A percentile compares a stretch with the other conserved stretches of the same genome.
These are phyloP conservation scores for Naganishia sp. DNA, from an alignment of 1,284 basidiomycete genomes.

Conservation along the genomic window DNA sequence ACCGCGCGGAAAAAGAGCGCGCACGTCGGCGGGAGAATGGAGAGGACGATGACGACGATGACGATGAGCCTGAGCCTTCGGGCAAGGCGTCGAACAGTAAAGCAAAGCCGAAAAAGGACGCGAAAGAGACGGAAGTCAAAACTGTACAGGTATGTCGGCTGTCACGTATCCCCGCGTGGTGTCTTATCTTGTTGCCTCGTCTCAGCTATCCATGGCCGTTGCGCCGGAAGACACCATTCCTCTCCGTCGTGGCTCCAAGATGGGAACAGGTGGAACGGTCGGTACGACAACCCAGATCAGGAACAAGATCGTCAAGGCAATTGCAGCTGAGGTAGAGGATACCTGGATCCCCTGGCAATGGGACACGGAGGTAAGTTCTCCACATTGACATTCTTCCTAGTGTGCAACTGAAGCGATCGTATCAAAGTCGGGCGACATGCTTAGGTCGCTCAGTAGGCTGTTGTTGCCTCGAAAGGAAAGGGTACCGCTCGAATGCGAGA, in stretches of 20 bases:
- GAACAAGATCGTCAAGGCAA: conserved; percentile 49
- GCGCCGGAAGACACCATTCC: conserved; percentile 19
- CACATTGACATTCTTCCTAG: conserved; percentile 34
- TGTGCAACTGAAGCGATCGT: neutral
- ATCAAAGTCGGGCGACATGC: conserved; percentile 40
- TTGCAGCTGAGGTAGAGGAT: conserved; percentile 47
- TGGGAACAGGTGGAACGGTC: conserved; percentile 48
- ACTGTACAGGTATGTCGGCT: conserved; percentile 28
- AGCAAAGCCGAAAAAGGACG: conserved; percentile 31
- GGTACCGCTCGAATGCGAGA: conserved; percentile 43
- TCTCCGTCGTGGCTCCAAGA: conserved; percentile 39
- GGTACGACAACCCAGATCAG: conserved; percentile 53
- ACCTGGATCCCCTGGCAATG: conserved; percentile 49
- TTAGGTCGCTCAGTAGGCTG: conserved; percentile 40
- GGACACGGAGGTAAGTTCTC: conserved; percentile 32
- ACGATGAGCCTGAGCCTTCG: conserved; percentile 37
- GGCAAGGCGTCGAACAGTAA: conserved; percentile 33
- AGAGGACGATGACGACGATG: conserved; percentile 40
- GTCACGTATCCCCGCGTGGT: neutral
- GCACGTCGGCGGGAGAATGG: conserved; percentile 26
- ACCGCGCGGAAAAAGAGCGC: conserved; percentile 35
- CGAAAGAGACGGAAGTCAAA: conserved; percentile 29
- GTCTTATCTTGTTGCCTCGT: neutral
- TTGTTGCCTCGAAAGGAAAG: conserved; percentile 42
- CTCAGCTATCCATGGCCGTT: conserved; percentile 19